phyloP scores from a whole-genome alignment of 768 basidiomycete species.

The Clavulina sp. region DNA sequence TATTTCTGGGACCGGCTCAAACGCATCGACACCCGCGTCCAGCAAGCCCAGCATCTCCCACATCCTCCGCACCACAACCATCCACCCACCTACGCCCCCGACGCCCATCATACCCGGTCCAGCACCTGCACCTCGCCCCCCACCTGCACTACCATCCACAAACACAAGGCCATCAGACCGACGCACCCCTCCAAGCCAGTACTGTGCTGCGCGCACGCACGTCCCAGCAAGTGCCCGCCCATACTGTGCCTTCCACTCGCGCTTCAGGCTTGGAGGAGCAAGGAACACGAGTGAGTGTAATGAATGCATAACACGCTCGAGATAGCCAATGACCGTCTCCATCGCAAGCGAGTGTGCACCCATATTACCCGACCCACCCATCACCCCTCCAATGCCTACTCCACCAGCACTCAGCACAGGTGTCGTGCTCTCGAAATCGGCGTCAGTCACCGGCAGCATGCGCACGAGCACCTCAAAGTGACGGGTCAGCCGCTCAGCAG shows the following conservation, averaged over 20 bases:
- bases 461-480: constrained; percentile 58
- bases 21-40: constrained; percentile 57
- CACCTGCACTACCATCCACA: constrained; percentile 20
- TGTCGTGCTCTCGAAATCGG: constrained; percentile 43
- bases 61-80: constrained; percentile 31
- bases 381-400: no score
- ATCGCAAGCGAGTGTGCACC: constrained; percentile 30
- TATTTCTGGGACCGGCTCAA: constrained; percentile 45
- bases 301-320: constrained; percentile 64
- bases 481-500: constrained; percentile 36
- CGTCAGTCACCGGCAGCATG: constrained; percentile 63
- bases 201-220: constrained; percentile 54
- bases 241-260: constrained; percentile 43
- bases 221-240: constrained; percentile 54
- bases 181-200: constrained; percentile 34
- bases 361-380: no score
- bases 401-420: no score
- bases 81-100: no score
- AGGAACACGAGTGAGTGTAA: constrained; percentile 79
- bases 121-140: no score
- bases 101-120: no score
- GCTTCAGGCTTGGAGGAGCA: constrained; percentile 57
- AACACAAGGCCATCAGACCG: constrained; percentile 34
- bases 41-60: constrained; percentile 64
- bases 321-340: constrained; percentile 57